phyloP scores from a whole-genome alignment of 345 rosid genomes.

The Ceriops zippeliana region DNA sequence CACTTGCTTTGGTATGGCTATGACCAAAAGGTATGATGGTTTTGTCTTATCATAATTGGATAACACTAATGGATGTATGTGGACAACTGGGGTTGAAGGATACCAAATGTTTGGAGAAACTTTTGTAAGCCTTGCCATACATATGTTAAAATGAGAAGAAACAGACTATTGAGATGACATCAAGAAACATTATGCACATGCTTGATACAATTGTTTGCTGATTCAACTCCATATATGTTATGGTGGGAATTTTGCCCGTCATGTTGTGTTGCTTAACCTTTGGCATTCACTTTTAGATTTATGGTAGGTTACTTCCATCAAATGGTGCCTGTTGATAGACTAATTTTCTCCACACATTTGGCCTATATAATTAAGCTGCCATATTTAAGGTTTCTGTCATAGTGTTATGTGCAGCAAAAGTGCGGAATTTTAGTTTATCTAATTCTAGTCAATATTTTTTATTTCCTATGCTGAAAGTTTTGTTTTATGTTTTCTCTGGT shows the following conservation, averaged over 20 bases:
- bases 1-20: constrained; percentile 99
- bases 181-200: background rate
- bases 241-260: background rate
- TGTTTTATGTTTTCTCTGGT: background rate
- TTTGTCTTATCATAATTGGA: background rate
- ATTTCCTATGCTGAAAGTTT: too few species aligned
- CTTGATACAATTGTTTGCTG: background rate
- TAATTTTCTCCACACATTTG: too few species aligned
- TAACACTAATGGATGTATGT: background rate
- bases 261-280: background rate
- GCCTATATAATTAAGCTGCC: background rate
- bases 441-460: too few species aligned
- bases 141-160: background rate
- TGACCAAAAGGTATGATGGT: constrained; percentile 76
- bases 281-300: background rate
- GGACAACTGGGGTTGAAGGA: background rate
- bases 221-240: background rate
- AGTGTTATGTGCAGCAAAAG: too few species aligned
- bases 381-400: background rate
- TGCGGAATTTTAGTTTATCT: too few species aligned
- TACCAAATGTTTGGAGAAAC: background rate
- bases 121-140: background rate
- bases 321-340: too few species aligned
- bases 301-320: background rate
- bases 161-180: too few species aligned